Evolutionary conservation across 2,329 filamentous ascomycete species (phyloP), one percentile per base, ranked within the genome.

Genomic region (Xylariales sp.): DNA sequence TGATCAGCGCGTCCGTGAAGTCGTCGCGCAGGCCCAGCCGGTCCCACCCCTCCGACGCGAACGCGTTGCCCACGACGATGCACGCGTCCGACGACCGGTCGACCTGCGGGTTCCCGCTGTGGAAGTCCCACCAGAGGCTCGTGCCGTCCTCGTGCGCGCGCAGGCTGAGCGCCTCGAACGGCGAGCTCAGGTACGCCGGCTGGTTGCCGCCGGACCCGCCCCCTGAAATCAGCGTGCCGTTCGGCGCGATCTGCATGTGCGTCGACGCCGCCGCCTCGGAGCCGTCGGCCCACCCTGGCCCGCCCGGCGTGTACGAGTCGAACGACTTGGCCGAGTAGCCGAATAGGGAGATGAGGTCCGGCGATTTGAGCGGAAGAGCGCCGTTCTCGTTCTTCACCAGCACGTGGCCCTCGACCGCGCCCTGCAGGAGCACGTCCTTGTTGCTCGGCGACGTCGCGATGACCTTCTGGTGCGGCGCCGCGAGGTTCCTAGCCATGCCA

Each of bases 41-140:
- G 62, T 90, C 81, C 72, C 81, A 88, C 0, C 90, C 90, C 78
- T 93, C 91, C 0, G 89, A 86, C 1, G 88, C 86, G 75, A 89
- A 90, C 3, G 80, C 83, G 73, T 88, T 89, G 69, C 85, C 83
- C 67, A 86, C 83, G 0, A 87, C 84, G 9, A 87, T 76, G 65
- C 91, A 93, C 4, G 91, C 81, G 74, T 92, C 83, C 3, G 82
- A 78, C 1, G 66, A 77, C 46, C 76, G 73, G 55, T 83, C 78
- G 12, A 85, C 81, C 1, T 75, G 43, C 0, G 84, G 82, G 12
- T 80, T 76, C 0, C 72, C 74, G 3, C 77, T 79, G 8, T 77
- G 73, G 67, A 84, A 82, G 73, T 87, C 85, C 79, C 81, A 86
- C 72, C 80, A 81, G 1, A 87, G 71, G 5, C 76, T 78, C 0